Base-by-base conservation (phyloP, 129 eudicot genomes). In the carrot (Daucus carota) region DNA sequence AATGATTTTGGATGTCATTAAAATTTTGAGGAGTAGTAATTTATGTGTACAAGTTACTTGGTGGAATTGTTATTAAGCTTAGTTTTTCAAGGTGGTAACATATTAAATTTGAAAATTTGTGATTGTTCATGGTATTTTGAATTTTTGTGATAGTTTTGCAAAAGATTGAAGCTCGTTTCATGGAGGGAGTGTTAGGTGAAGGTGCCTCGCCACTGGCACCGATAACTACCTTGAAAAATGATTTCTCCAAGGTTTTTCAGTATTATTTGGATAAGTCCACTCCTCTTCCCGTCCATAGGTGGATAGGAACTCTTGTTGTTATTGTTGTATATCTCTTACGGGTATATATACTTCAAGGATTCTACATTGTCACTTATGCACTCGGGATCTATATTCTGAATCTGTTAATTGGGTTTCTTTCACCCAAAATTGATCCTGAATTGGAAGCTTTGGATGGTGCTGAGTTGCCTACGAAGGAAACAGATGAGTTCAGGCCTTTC, bases 381-480 rank as follows among this genome's bases (percentile, higher is more conserved):
- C 85, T 85, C 15, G 90, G 89, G 22, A 88, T 84, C 45, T 88
- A 88, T 62, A 80, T 85, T 73, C 48, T 88, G 78, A 88, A 88
- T 70, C 72, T 88, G 80, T 81, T 88, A 76, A 88, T 88, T 76
- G 92, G 92, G 52, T 88, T 88, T 77, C 77, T 88, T 31, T 88
- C 92, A 34, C 92, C 90, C 2, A 85, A 85, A n/a, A 90, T 88
- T 50, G 92, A 88, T 80, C 90, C 88, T 4, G 92, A 88, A 73
- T 71, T 88, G 24, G 92, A 88, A 81, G 89, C 84, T 62, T 72
- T 82, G 48, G 92, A 88, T 63, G 92, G 92, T 44, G 84, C 82
- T 72, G 78, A 85, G 10, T 29, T 81, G 59, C 92, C 92, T 8
- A 86, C 88, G 11, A 88, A 85, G 82, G 92, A 74, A 20, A 76